Evolutionary conservation across 1,284 basidiomycete genomes (phyloP), one percentile per base, ranked within the genome.

Genomic region (Sanguinoderma infundibulare): DNA sequence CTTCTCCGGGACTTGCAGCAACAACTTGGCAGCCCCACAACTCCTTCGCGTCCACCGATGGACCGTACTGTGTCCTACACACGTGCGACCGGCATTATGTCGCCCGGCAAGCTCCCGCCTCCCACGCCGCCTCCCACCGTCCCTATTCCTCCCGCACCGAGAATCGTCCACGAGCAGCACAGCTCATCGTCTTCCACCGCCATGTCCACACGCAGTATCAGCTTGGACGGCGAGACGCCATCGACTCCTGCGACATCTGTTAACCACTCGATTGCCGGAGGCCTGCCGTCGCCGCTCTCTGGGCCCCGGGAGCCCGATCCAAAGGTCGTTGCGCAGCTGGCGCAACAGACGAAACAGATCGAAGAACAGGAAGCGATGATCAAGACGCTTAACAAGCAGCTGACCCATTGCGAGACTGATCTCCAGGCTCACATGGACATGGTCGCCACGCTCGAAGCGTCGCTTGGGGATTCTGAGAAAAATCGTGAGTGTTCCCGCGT

Each of bases 361-460:
- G 90, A 88, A 30, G 93, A 95, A 77, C 91, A 94, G 72, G 92
- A 95, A 68, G 84, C 83, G 53, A 94, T 92, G 91, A 95, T 97
- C 79, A 92, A 93, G 78, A 95, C 91, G 35, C 84, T 98, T 59
- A 94, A 95, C 77, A 95, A 96, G 76, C 94, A 96, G 76, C 77
- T 98, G 57, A 87, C 87, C 34, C 94, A 96, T 74, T 96, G 94
- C 73, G 94, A 97, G 77, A 87, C 84, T 63, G 95, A 97, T 75
- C 80, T 97, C 61, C 92, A 95, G 70, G 90, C 92, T 54, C 95
- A 96, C 73, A 95, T 95, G 83, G 94, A 97, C 73, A 84, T 96
- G 59, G 94, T 96, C 63, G 84, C 80, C 62, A 91, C 89, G 20
- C 81, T 96, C 28, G 94, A 95, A 77, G 86, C 87, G 40, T 92